Evolutionary conservation across 805 yeast species (phyloP).

Genomic region (Metschnikowia cubensis): DNA sequence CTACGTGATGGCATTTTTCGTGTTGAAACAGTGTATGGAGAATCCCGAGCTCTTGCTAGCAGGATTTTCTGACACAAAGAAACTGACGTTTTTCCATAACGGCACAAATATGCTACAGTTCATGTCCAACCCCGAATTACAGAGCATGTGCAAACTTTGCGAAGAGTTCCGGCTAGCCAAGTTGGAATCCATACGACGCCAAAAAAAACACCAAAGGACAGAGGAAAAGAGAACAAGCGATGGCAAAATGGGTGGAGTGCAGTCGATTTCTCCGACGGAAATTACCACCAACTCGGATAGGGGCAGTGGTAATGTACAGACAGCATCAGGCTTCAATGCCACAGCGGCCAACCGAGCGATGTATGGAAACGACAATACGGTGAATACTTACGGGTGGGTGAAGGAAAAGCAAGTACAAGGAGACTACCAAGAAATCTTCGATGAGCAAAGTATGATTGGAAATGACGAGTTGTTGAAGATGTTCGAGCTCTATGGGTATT

Average conservation of each 20-base stretch:
- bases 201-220: slow-evolving; percentile 15
- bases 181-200: slow-evolving; percentile 18
- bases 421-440: slow-evolving; percentile 14
- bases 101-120: slow-evolving; percentile 39
- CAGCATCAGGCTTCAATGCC: slow-evolving; percentile 9
- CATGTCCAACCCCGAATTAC: slow-evolving; percentile 33
- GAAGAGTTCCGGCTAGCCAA: slow-evolving; percentile 39
- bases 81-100: slow-evolving; percentile 26
- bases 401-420: slow-evolving; percentile 14
- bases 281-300: not conserved
- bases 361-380: slow-evolving; percentile 16
- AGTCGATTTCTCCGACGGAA: not conserved
- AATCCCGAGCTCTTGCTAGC: slow-evolving; percentile 36
- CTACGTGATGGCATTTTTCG: slow-evolving; percentile 39
- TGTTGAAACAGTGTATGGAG: slow-evolving; percentile 39
- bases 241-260: not conserved
- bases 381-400: slow-evolving; percentile 16
- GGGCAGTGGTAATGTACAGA: not conserved
- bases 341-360: slow-evolving; percentile 16
- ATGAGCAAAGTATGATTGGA: slow-evolving; percentile 17
- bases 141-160: slow-evolving; percentile 32
- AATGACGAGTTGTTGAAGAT: slow-evolving; percentile 34
- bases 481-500: slow-evolving; percentile 34
- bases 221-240: slow-evolving; percentile 6
- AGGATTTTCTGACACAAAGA: slow-evolving; percentile 22